phyloP scores from a whole-genome alignment of 352 stramenopile species.

The Phytophthora ramorum region DNA sequence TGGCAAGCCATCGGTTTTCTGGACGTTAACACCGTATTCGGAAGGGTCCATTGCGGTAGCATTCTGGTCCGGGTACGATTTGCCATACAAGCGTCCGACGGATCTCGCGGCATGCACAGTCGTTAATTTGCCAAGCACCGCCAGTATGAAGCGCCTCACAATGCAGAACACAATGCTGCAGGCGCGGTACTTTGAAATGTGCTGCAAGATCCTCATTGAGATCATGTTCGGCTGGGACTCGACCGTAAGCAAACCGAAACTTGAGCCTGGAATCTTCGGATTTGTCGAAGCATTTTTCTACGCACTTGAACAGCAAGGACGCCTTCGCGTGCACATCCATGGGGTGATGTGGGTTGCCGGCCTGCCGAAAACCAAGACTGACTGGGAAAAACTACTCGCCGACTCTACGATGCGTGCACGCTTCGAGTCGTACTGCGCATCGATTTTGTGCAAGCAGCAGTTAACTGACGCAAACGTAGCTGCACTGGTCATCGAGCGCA shows the following conservation, averaged over 20 bases:
- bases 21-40: background rate
- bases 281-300: conserved; percentile 15
- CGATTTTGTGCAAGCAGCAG: too few relatives aligned
- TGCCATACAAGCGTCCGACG: background rate
- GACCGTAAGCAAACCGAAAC: background rate
- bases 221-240: background rate
- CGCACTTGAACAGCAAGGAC: conserved; percentile 10
- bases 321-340: conserved; percentile 6
- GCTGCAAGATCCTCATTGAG: background rate
- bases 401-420: background rate
- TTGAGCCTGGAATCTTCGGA: conserved; percentile 2
- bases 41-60: background rate
- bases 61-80: background rate
- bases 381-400: background rate
- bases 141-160: background rate
- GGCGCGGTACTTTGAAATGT: background rate
- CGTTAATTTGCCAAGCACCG: background rate
- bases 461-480: too few relatives aligned
- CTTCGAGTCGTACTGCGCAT: background rate
- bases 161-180: background rate
- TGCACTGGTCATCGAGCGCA: background rate
- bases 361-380: background rate
- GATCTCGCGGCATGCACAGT: background rate
- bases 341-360: conserved; percentile 4
- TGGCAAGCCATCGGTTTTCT: background rate